These are phyloP conservation scores for Globisporangium heterothallicum DNA, from an alignment of 352 stramenopile species.

Conservation along the genomic window DNA sequence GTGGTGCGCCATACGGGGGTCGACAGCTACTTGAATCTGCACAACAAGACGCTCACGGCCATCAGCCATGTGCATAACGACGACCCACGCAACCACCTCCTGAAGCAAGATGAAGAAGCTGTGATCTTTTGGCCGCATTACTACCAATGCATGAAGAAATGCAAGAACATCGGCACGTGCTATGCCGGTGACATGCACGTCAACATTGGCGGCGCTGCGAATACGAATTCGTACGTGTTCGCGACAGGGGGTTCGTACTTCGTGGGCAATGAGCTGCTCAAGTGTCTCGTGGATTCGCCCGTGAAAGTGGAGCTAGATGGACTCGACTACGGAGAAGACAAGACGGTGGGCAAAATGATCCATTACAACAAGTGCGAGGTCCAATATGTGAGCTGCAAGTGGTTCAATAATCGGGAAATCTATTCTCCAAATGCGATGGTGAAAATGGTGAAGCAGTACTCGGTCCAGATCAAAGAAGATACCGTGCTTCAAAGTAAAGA, in stretches of 20 bases:
- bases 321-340: conserved; percentile 72
- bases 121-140: conserved; percentile 79
- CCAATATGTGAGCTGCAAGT: conserved; percentile 82
- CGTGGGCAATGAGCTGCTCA: conserved; percentile 55
- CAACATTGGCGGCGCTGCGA: conserved; percentile 53
- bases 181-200: conserved; percentile 81
- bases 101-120: conserved; percentile 75
- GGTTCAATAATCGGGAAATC: conserved; percentile 82
- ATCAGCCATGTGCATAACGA: conserved; percentile 61
- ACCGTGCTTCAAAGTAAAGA: conserved; percentile 49
- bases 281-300: conserved; percentile 57
- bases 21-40: conserved; percentile 71
- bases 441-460: conserved; percentile 63
- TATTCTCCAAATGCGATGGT: conserved; percentile 63
- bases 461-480: conserved; percentile 47
- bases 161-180: conserved; percentile 54
- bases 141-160: conserved; percentile 70
- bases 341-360: conserved; percentile 80
- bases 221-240: conserved; percentile 78
- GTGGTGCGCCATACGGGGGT: conserved; percentile 57
- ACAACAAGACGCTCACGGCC: conserved; percentile 80
- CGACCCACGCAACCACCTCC: conserved; percentile 45
- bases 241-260: conserved; percentile 74
- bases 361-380: conserved; percentile 73
- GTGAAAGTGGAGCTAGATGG: conserved; percentile 59